Base-by-base conservation (phyloP, 345 rosid genomes). In the Hypericum perforatum region DNA sequence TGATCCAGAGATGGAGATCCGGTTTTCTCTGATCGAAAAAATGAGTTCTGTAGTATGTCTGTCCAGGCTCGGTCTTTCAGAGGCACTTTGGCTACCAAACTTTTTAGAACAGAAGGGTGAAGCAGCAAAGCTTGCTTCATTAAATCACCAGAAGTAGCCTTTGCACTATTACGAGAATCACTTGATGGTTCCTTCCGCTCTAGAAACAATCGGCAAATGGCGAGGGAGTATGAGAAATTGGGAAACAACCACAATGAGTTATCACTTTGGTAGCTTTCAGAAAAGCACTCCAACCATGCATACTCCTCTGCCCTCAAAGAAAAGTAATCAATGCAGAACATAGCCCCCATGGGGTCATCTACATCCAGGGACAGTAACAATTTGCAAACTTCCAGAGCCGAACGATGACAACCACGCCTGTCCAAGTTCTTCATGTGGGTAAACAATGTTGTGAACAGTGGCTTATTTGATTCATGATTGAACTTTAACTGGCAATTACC, bases 61-160 rank as follows among this genome's bases (percentile, higher is more conserved):
- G 76, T 58, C 92, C 84, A 85, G 3, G 72, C 74, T 60, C 75
- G 89, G 49, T 85, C 97, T 69, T 89, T 89, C 39, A 89, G 69
- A 50, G 97, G 97, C 37, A 80, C 92, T 60, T 85, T 89, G 42
- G 67, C 78, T 46, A 83, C 89, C 37, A 89, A 74, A 63, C 78
- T 89, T 70, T 69, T 81, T 56, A 85, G 64, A 38, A 73, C 89
- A 11, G 89, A 67, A 43, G 97, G 97, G 55, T 89, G 82, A 68
- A 89, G 95, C 89, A 81, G 70, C 73, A 89, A 70, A 11, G 97
- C 97, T 68, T 89, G 95, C 59, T 72, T 79, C 85, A 89, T 82
- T 49, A 89, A 79, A 66, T 83, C 90, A 47, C 70, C 53, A 0
- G 97, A 71, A 66, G 74, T 70, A 9, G 86, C 66, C 74, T 74